A percentile compares a stretch with the other conserved stretches of the same genome.
phyloP scores from a whole-genome alignment of 2,329 filamentous ascomycete species.

The Venturiaceae sp. region DNA sequence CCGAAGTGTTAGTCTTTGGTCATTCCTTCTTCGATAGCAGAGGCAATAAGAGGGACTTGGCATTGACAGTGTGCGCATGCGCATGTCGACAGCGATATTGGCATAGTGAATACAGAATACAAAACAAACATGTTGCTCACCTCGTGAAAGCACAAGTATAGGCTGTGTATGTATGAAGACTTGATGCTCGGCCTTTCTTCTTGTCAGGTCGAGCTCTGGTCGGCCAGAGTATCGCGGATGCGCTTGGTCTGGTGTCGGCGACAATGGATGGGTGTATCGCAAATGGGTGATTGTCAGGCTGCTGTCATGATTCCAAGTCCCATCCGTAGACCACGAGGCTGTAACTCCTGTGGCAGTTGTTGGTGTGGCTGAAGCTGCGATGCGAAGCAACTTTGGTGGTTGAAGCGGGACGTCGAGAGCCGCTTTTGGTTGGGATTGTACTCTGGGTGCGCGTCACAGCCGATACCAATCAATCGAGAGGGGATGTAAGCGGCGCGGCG shows the following conservation, averaged over 20 bases:
- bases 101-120: background rate
- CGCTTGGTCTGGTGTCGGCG: background rate
- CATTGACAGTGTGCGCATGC: background rate
- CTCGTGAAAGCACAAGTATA: too few species aligned
- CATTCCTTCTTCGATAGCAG: background rate
- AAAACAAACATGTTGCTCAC: too few species aligned
- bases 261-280: background rate
- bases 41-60: background rate
- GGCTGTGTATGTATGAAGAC: too few species aligned
- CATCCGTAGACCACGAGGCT: background rate
- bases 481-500: background rate
- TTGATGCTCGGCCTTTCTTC: background rate
- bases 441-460: background rate
- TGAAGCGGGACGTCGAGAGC: background rate
- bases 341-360: background rate
- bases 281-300: background rate
- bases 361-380: background rate
- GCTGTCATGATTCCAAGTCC: background rate
- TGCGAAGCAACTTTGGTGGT: background rate
- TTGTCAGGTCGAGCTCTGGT: background rate
- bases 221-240: background rate
- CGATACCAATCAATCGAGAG: background rate
- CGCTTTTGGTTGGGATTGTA: background rate
- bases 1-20: background rate
- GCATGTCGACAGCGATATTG: background rate